Evolutionary conservation across 371 early-diverging fungal species (phyloP).

Genomic region (Mucor irregularis): DNA sequence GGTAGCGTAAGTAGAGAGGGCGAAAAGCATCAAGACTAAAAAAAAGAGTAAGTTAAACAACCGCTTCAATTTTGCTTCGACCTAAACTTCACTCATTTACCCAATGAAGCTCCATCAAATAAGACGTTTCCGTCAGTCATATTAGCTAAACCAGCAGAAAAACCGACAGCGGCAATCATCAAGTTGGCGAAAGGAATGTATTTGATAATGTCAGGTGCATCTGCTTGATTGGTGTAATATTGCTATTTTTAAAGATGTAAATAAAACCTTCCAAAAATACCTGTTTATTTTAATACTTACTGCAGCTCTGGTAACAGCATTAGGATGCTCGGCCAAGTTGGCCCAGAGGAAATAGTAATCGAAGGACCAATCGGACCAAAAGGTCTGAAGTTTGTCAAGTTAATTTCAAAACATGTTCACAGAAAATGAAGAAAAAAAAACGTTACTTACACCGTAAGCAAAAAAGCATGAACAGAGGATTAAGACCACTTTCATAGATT

Average conservation of each 20-base stretch:
- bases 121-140: constrained; percentile 47
- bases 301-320: constrained; percentile 40
- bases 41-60: background rate
- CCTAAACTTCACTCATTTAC: no score
- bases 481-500: constrained; percentile 43
- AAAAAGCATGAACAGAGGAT: constrained; percentile 54
- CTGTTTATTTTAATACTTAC: constrained; percentile 22
- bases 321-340: constrained; percentile 43
- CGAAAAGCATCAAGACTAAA: constrained; percentile 47
- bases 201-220: constrained; percentile 46
- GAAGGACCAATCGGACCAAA: constrained; percentile 55
- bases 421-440: background rate
- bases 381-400: constrained; percentile 24
- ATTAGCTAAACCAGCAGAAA: constrained; percentile 50
- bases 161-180: constrained; percentile 46
- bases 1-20: constrained; percentile 43
- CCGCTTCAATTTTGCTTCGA: no score
- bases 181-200: constrained; percentile 50
- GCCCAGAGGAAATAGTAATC: constrained; percentile 51
- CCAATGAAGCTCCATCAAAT: constrained; percentile 53
- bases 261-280: background rate
- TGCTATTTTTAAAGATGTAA: constrained; percentile 15
- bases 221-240: constrained; percentile 40
- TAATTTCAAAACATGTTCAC: background rate
- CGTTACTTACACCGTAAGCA: constrained; percentile 45